Conservation (phyloP, 1,284 basidiomycete genomes). For the Phlebopus sp. region DNA sequence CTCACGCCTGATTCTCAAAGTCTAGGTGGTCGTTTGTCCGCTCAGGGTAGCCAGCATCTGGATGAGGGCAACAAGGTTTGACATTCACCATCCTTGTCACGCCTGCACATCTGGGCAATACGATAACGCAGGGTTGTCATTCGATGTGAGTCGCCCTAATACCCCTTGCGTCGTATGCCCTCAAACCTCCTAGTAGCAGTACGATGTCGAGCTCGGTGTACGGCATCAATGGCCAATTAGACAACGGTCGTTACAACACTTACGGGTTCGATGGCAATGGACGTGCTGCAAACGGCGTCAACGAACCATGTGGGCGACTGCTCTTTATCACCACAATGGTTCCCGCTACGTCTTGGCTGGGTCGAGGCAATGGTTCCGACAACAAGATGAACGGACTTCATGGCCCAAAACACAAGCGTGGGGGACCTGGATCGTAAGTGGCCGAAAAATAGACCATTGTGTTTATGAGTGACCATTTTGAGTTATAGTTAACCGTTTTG, state of each 20-base stretch:
- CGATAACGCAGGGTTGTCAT: slow-evolving; percentile 54
- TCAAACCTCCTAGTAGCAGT: slow-evolving; percentile 42
- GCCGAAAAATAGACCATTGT: slow-evolving; percentile 32
- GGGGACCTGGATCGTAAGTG: slow-evolving; percentile 90
- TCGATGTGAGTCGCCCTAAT: slow-evolving; percentile 42
- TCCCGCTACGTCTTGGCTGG: slow-evolving; percentile 69
- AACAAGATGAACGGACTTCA: slow-evolving; percentile 85
- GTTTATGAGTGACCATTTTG: slow-evolving; percentile 5
- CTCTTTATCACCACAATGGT: slow-evolving; percentile 77
- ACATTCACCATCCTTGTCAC: slow-evolving; percentile 68
- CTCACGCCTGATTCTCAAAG: slow-evolving; percentile 57
- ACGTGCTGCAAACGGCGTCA: slow-evolving; percentile 39
- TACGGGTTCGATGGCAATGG: slow-evolving; percentile 62
- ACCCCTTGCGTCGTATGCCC: slow-evolving; percentile 8
- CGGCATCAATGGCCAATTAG: slow-evolving; percentile 46
- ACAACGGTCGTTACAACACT: slow-evolving; percentile 54
- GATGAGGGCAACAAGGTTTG: slow-evolving; percentile 49
- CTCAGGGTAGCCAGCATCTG: slow-evolving; percentile 48
- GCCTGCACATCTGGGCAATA: slow-evolving; percentile 60
- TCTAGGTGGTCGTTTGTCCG: slow-evolving; percentile 58
- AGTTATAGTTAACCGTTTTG: slow-evolving; percentile 83
- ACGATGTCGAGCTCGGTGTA: slow-evolving; percentile 61
- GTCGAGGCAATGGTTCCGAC: slow-evolving; percentile 52
- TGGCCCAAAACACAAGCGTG: slow-evolving; percentile 90
- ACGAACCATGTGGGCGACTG: slow-evolving; percentile 66